Conservation (phyloP, 2,329 filamentous ascomycete genomes). For the Penicillium oxalicum region DNA sequence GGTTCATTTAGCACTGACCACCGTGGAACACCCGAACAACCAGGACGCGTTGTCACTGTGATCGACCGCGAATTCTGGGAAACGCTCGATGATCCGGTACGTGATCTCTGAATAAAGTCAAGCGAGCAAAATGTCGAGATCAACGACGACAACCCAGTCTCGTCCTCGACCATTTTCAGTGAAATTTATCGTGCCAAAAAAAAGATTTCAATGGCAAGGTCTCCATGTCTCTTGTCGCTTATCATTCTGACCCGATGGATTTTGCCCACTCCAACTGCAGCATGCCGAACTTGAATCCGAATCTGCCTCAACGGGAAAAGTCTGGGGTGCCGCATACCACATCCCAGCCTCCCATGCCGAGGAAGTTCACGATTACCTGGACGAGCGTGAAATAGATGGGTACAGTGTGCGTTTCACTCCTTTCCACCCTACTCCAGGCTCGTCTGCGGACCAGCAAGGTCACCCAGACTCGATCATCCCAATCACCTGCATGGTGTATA, state of each 20-base stretch:
- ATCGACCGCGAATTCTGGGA: slow-evolving; percentile 82
- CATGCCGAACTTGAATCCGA: slow-evolving; percentile 29
- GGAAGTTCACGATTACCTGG: slow-evolving; percentile 82
- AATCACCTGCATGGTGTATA: slow-evolving; percentile 71
- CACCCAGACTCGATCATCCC: slow-evolving; percentile 16
- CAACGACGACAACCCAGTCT: no score
- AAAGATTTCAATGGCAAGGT: not conserved
- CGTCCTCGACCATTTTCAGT: no score
- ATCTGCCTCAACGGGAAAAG: slow-evolving; percentile 41
- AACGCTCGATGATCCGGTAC: slow-evolving; percentile 60
- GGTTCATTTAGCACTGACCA: slow-evolving; percentile 69
- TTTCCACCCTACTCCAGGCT: slow-evolving; percentile 50
- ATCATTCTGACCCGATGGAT: not conserved
- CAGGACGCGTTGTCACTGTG: slow-evolving; percentile 87
- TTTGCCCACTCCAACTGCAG: slow-evolving; percentile 15
- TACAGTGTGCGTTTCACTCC: slow-evolving; percentile 89
- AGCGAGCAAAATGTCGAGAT: no score
- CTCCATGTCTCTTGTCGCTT: not conserved
- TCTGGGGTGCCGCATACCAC: slow-evolving; percentile 93
- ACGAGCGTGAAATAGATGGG: slow-evolving; percentile 95
- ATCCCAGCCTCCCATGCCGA: slow-evolving; percentile 66
- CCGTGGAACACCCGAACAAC: slow-evolving; percentile 78
- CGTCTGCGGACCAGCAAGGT: not conserved
- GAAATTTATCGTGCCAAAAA: no score
- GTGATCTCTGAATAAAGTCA: slow-evolving; percentile 6